Base-by-base conservation (phyloP, 1,284 basidiomycete genomes). In the Taiwanofungus camphoratus region DNA sequence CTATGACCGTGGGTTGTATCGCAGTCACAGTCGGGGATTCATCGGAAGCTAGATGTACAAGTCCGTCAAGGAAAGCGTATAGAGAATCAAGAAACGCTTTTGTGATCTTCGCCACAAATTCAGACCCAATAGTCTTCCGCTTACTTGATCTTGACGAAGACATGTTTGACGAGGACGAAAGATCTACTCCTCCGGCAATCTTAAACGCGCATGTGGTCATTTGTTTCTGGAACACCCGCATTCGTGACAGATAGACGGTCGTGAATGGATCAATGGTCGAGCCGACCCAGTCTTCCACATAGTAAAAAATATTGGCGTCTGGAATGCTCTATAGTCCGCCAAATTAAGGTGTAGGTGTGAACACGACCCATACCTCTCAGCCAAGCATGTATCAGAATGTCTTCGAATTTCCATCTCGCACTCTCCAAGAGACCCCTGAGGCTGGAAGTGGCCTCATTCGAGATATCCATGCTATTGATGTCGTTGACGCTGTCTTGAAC, bases 31-130 rank as follows among this genome's bases (percentile, higher is more conserved):
- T 63, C n/a, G 74, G 72, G n/a, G 71, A 73, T 52, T 85, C 81
- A 42, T 85, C 76, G 33, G 88, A 87, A 6, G 92, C 90, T 11
- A 97, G 73, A 42, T 82, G 77, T 19, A 94, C 79, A 37, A 98
- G 69, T 0, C 95, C 95, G 54, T 98, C 92, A 36, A 98, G 70
- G 53, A 96, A 85, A 19, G 86, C 83, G 62, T 95, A 93, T 22
- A 96, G 60, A 1, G 85, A 79, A 58, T 98, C 93, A 36, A 97
- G 64, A 64, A 97, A 97, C 0, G 87, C 80, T 50, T 85, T 87
- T 18, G 83, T 86, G 57, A 98, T 87, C 66, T 88, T 89, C 12
- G 70, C 60, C 16, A 76, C 66, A 52, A 83, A 84, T 5, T 74
- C 73, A 30, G 69, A 64, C 3, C 78, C 68, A 31, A 87, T 68